Evolutionary conservation across 2,329 filamentous ascomycete genomes (phyloP).

Genomic region (Rutstroemia sp.): DNA sequence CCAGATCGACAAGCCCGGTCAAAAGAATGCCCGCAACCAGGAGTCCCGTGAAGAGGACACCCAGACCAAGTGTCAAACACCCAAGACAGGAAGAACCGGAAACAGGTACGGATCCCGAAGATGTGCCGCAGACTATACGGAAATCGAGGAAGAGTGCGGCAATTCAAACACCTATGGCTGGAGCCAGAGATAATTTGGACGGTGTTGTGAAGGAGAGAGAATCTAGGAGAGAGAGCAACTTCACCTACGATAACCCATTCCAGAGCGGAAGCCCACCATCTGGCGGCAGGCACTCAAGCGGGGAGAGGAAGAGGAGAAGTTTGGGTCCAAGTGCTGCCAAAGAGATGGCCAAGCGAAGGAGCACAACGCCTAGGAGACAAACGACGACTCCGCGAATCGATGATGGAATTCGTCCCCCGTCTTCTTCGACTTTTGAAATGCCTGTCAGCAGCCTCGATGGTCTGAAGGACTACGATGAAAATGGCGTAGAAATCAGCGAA

Average conservation of each 20-base stretch:
- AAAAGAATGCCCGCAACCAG: constrained; percentile 50
- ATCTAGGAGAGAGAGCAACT: constrained; percentile 51
- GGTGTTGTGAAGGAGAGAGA: constrained; percentile 12
- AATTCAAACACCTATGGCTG: constrained; percentile 38
- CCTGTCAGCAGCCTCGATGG: constrained; percentile 37
- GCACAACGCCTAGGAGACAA: constrained; percentile 37
- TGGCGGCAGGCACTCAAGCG: constrained; percentile 38
- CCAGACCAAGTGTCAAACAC: constrained; percentile 47
- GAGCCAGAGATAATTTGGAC: constrained; percentile 46
- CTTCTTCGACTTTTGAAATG: constrained; percentile 52
- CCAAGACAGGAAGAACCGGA: constrained; percentile 46
- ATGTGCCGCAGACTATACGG: constrained; percentile 38
- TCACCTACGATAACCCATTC: constrained; percentile 88
- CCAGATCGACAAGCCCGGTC: constrained; percentile 41
- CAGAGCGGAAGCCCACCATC: constrained; percentile 74
- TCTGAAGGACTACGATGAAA: constrained; percentile 35
- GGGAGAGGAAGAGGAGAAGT: constrained; percentile 39
- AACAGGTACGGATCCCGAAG: constrained; percentile 37
- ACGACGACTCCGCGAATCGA: constrained; percentile 41
- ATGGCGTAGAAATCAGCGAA: constrained; percentile 63
- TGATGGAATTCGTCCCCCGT: constrained; percentile 44
- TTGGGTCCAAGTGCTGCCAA: constrained; percentile 31
- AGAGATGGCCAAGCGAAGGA: constrained; percentile 33
- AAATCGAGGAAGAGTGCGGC: constrained; percentile 44
- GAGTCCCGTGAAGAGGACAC: constrained; percentile 40